A percentile compares a stretch with the other conserved stretches of the same genome.
Evolutionary conservation across 305 asterid species (phyloP).

Genomic region (Solanum hybrid): DNA sequence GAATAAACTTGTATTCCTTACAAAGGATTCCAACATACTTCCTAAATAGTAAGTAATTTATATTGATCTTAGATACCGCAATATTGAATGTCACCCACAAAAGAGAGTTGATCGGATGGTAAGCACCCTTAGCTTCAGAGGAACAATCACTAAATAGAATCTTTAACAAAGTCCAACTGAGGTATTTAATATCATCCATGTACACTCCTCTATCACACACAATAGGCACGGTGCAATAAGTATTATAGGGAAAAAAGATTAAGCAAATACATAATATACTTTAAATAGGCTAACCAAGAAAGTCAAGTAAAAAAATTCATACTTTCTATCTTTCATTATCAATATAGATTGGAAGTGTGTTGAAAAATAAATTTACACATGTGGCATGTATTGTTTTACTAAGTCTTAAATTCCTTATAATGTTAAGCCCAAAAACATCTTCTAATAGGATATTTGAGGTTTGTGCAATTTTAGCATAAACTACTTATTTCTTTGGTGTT

Average conservation of each 20-base stretch:
- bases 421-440: not conserved
- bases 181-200: not conserved
- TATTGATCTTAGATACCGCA: too few species aligned
- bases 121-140: too few species aligned
- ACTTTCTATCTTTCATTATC: not conserved
- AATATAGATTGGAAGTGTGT: not conserved
- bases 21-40: too few species aligned
- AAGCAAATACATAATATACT: not conserved
- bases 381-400: not conserved
- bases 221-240: not conserved
- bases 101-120: too few species aligned
- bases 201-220: not conserved
- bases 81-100: too few species aligned
- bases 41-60: too few species aligned
- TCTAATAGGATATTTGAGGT: not conserved
- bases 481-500: not conserved
- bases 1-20: too few species aligned
- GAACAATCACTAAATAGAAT: not conserved
- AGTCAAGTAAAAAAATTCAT: not conserved
- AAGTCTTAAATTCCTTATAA: not conserved
- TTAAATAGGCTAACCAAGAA: not conserved
- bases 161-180: too few species aligned
- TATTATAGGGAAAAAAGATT: not conserved
- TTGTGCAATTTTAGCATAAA: not conserved
- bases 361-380: not conserved